Evolutionary conservation across 2,329 filamentous ascomycete species (phyloP).

Genomic region (Cladosporium sphaerospermum): DNA sequence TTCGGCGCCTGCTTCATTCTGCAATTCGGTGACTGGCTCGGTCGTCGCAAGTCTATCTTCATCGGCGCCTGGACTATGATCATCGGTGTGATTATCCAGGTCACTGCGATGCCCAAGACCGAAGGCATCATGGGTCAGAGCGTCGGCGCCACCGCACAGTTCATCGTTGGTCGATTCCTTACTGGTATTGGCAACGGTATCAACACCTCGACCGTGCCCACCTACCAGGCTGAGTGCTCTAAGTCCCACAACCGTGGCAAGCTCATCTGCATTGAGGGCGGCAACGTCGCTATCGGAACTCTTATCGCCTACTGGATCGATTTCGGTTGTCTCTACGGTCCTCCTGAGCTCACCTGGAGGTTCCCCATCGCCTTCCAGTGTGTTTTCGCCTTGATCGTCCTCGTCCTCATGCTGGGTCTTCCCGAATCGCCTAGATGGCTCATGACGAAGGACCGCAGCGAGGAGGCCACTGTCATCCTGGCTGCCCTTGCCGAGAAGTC

Average conservation of each 20-base stretch:
- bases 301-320: conserved; percentile 46
- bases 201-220: conserved; percentile 46
- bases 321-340: conserved; percentile 32
- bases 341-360: conserved; percentile 12
- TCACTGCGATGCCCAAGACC: conserved; percentile 34
- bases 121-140: conserved; percentile 15
- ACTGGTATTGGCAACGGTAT: conserved; percentile 47
- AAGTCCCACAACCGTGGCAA: conserved; percentile 44
- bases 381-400: conserved; percentile 10
- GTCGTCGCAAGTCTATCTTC: conserved; percentile 11
- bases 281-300: conserved; percentile 44
- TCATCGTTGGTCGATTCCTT: conserved; percentile 46
- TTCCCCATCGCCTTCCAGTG: conserved; percentile 11
- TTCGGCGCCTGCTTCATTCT: conserved; percentile 10
- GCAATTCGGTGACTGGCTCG: conserved; percentile 8
- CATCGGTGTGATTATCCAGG: conserved; percentile 43
- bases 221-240: conserved; percentile 45
- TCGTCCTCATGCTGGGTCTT: conserved; percentile 10
- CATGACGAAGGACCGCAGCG: conserved; percentile 6
- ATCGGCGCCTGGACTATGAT: conserved; percentile 36
- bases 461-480: conserved; percentile 7
- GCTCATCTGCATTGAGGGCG: conserved; percentile 42
- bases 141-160: conserved; percentile 30
- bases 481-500: conserved; percentile 3
- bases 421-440: conserved; percentile 15